A percentile compares a stretch with the other conserved stretches of the same genome.
These are phyloP conservation scores for Scenedesmus sp. DNA, from an alignment of 163 green algal genomes.

Conservation along the genomic window DNA sequence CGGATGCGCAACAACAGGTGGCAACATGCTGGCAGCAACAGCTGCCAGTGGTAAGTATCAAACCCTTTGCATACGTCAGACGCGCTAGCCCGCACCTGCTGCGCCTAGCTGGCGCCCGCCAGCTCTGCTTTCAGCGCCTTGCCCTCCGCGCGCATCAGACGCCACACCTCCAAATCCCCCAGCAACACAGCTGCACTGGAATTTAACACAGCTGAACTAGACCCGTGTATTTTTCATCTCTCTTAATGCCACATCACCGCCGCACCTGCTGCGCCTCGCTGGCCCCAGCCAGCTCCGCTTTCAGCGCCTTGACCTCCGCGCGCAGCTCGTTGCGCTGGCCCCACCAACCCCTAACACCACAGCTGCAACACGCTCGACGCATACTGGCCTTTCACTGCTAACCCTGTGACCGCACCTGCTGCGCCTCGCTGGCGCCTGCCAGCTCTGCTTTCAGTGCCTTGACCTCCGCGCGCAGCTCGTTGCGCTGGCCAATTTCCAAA, in stretches of 20 bases:
- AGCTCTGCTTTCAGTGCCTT: conserved; percentile 63
- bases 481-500: conserved; percentile 75
- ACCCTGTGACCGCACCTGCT: not conserved
- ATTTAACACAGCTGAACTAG: too few species aligned
- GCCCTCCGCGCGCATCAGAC: conserved; percentile 34
- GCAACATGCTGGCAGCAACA: too few species aligned
- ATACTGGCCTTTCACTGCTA: too few species aligned
- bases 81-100: conserved; percentile 7
- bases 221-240: too few species aligned
- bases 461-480: conserved; percentile 83
- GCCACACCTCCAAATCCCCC: too few species aligned
- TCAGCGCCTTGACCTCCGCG: conserved; percentile 28
- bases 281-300: not conserved
- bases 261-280: not conserved
- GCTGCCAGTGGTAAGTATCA: too few species aligned
- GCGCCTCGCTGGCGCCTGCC: conserved; percentile 22
- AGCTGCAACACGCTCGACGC: not conserved
- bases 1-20: too few species aligned
- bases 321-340: conserved; percentile 73
- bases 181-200: too few species aligned
- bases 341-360: too few species aligned
- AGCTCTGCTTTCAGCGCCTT: not conserved
- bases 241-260: too few species aligned
- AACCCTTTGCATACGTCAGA: too few species aligned
- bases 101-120: not conserved